phyloP scores from a whole-genome alignment of 352 stramenopile species.

The Phytophthora kernoviae region DNA sequence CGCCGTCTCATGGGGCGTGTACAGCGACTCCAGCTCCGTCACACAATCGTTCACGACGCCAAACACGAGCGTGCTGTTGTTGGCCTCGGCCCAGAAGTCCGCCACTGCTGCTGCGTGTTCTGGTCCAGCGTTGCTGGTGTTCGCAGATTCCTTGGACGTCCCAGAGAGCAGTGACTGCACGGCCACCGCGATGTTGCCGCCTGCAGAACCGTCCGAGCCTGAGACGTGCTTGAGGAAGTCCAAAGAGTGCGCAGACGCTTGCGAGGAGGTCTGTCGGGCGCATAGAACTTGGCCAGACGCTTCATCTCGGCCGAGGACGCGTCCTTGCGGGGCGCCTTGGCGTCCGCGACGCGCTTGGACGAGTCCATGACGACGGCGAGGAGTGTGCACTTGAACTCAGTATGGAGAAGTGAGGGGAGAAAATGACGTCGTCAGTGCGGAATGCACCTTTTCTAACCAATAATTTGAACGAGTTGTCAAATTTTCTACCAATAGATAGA shows the following conservation, averaged over 20 bases:
- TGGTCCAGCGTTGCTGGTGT: constrained; percentile 21
- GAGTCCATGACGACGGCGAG: constrained; percentile 32
- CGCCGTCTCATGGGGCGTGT: constrained; percentile 78
- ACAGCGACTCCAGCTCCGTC: constrained; percentile 82
- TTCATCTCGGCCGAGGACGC: constrained; percentile 57
- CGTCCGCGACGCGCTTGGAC: constrained; percentile 43
- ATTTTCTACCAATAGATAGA: no score
- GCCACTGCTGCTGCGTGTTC: constrained; percentile 57
- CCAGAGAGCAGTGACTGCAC: constrained; percentile 69
- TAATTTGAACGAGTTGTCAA: not conserved
- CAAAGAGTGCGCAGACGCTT: constrained; percentile 85
- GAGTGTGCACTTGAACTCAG: constrained; percentile 11
- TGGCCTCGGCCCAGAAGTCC: constrained; percentile 81
- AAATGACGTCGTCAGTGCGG: constrained; percentile 3
- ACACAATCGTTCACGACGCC: constrained; percentile 83
- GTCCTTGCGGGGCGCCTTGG: constrained; percentile 47
- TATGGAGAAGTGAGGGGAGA: constrained; percentile 3
- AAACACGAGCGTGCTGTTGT: constrained; percentile 76
- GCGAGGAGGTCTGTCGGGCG: constrained; percentile 74
- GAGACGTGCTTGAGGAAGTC: constrained; percentile 81
- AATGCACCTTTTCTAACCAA: not conserved
- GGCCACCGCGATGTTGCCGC: constrained; percentile 70
- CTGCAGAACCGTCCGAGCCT: constrained; percentile 26
- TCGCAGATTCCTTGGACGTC: constrained; percentile 48
- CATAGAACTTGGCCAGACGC: constrained; percentile 88